Percentiles rank a stretch among this genome's conserved stretches.
Evolutionary conservation across 805 yeast genomes (phyloP).

Genomic region (Suhomyces emberorum): DNA sequence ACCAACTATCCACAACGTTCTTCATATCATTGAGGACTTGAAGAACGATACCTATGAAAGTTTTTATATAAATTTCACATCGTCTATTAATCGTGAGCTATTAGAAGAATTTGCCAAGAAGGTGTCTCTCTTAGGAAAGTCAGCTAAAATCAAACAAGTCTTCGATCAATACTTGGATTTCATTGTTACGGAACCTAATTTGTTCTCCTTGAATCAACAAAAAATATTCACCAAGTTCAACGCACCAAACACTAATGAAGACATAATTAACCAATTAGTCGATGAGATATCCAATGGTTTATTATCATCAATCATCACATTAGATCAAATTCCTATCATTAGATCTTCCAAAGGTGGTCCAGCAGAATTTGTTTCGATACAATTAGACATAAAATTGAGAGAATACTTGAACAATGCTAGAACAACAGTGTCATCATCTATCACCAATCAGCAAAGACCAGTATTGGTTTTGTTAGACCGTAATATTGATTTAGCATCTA

Average conservation of each 20-base stretch:
- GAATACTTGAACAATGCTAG: slow-evolving; percentile 78
- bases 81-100: slow-evolving; percentile 69
- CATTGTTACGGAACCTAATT: slow-evolving; percentile 87
- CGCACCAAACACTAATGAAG: slow-evolving; percentile 70
- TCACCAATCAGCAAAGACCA: slow-evolving; percentile 48
- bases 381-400: slow-evolving; percentile 76
- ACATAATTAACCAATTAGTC: slow-evolving; percentile 63
- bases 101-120: slow-evolving; percentile 86
- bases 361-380: slow-evolving; percentile 89
- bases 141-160: slow-evolving; percentile 76
- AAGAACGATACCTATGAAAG: slow-evolving; percentile 72
- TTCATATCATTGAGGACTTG: slow-evolving; percentile 67
- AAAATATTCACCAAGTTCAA: slow-evolving; percentile 67
- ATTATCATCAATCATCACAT: slow-evolving; percentile 73
- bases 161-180: slow-evolving; percentile 93
- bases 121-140: slow-evolving; percentile 69
- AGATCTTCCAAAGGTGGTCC: slow-evolving; percentile 92
- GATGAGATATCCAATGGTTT: slow-evolving; percentile 75
- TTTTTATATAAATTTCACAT: slow-evolving; percentile 82
- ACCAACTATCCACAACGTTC: slow-evolving; percentile 77
- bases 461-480: slow-evolving; percentile 85
- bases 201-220: slow-evolving; percentile 73
- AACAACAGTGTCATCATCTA: slow-evolving; percentile 10
- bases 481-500: slow-evolving; percentile 83
- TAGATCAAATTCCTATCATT: slow-evolving; percentile 80